Conservation (phyloP, 345 rosid species). For the Eucalyptus viminalis region DNA sequence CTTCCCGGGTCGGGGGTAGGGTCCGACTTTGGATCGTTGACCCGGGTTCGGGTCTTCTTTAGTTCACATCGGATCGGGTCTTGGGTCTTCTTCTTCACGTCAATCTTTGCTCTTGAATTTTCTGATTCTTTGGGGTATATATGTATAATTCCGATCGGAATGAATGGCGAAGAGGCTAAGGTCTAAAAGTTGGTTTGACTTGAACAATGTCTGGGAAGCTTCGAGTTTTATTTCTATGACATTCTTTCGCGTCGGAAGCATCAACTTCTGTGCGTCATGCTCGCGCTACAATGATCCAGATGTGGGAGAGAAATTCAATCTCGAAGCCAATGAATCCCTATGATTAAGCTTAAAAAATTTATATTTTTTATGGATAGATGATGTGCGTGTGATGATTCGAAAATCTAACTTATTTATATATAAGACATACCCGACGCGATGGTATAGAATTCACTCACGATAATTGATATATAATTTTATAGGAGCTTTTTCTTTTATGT, state of each 20-base stretch:
- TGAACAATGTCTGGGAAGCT: neutral
- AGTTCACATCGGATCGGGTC: neutral
- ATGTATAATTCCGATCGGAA: neutral
- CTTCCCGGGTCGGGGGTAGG: neutral
- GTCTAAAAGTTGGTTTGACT: neutral
- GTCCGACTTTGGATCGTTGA: neutral
- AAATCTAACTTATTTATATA: too few relatives aligned
- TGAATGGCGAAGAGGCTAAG: neutral
- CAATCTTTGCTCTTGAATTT: neutral
- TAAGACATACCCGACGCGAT: fast-evolving
- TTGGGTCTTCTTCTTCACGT: neutral
- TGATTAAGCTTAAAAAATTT: neutral
- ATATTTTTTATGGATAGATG: too few relatives aligned
- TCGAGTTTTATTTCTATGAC: neutral
- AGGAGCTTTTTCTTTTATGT: neutral
- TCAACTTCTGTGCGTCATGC: neutral
- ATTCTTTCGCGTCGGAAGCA: neutral
- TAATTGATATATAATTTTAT: too few relatives aligned
- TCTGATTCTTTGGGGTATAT: neutral
- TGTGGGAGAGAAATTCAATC: neutral
- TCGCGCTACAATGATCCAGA: neutral
- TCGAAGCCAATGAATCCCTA: neutral
- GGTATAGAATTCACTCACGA: fast-evolving
- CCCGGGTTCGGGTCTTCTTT: neutral
- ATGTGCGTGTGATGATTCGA: fast-evolving